phyloP scores from a whole-genome alignment of 2,329 filamentous ascomycete species.

The Cyclaneusma minus region DNA sequence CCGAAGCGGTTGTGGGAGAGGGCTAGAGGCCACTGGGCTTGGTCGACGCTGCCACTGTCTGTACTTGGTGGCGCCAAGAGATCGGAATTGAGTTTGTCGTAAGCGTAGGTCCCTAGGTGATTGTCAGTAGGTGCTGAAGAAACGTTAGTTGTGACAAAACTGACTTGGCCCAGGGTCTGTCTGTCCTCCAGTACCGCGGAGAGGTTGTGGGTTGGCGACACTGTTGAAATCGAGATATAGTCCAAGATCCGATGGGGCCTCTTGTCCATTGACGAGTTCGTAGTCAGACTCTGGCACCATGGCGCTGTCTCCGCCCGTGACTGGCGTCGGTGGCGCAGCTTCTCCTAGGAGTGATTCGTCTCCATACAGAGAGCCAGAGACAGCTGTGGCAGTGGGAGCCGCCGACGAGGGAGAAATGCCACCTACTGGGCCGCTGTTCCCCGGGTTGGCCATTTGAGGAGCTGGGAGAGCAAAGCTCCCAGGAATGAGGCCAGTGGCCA shows the following conservation, averaged over 20 bases:
- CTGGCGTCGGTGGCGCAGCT: constrained; percentile 21
- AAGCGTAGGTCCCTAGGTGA: constrained; percentile 24
- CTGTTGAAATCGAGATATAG: constrained; percentile 36
- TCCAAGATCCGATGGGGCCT: constrained; percentile 31
- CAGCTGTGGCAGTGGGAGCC: constrained; percentile 21
- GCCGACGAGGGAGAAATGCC: constrained; percentile 21
- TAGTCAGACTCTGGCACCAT: constrained; percentile 24
- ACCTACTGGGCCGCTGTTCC: constrained; percentile 26
- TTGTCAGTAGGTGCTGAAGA: background rate
- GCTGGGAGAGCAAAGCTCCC: constrained; percentile 6
- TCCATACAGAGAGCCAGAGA: constrained; percentile 25
- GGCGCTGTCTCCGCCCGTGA: constrained; percentile 23
- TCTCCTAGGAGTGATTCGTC: constrained; percentile 24
- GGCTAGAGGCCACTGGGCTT: constrained; percentile 38
- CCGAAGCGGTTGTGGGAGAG: constrained; percentile 33
- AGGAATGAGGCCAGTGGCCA: constrained; percentile 5
- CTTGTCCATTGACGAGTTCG: constrained; percentile 32
- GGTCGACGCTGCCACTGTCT: constrained; percentile 29
- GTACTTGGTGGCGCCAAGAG: constrained; percentile 36
- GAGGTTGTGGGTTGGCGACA: constrained; percentile 35
- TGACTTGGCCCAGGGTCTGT: constrained; percentile 35
- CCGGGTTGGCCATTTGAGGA: constrained; percentile 23
- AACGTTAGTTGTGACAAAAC: constrained; percentile 4
- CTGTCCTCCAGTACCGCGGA: constrained; percentile 31
- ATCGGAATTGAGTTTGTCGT: constrained; percentile 39